A percentile compares a stretch with the other conserved stretches of the same genome.
Evolutionary conservation across 2,329 filamentous ascomycete species (phyloP).

Genomic region (Davidsoniella australis): DNA sequence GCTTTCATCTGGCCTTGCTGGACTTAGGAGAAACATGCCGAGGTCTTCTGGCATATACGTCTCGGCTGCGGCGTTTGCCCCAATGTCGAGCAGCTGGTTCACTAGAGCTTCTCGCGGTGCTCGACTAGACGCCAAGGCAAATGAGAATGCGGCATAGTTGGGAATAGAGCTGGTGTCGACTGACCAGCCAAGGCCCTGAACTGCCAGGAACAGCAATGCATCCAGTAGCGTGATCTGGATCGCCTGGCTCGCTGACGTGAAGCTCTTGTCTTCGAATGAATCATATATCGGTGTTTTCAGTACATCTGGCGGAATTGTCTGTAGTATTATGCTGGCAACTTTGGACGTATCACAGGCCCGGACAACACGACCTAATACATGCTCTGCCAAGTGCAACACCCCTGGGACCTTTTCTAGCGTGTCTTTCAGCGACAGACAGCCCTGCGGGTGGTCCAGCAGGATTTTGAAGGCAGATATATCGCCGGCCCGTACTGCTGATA

Average conservation of each 20-base stretch:
- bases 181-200: background rate
- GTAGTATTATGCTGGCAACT: background rate
- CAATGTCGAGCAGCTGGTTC: background rate
- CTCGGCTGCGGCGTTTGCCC: background rate
- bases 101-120: constrained; percentile 2
- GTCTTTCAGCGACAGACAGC: background rate
- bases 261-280: background rate
- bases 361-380: background rate
- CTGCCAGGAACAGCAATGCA: background rate
- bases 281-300: background rate
- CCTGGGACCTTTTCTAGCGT: background rate
- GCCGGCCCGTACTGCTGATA: background rate
- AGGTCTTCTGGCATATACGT: constrained; percentile 2
- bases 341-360: background rate
- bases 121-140: background rate
- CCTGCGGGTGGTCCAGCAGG: background rate
- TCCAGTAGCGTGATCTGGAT: background rate
- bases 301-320: background rate
- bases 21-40: background rate
- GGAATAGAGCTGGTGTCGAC: background rate
- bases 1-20: background rate
- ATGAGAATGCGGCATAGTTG: background rate
- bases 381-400: background rate
- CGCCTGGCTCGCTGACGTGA: too few species aligned
- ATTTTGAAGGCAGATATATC: background rate